Base-by-base conservation (phyloP, 2,329 filamentous ascomycete genomes). In the Grosmannia penicillata region DNA sequence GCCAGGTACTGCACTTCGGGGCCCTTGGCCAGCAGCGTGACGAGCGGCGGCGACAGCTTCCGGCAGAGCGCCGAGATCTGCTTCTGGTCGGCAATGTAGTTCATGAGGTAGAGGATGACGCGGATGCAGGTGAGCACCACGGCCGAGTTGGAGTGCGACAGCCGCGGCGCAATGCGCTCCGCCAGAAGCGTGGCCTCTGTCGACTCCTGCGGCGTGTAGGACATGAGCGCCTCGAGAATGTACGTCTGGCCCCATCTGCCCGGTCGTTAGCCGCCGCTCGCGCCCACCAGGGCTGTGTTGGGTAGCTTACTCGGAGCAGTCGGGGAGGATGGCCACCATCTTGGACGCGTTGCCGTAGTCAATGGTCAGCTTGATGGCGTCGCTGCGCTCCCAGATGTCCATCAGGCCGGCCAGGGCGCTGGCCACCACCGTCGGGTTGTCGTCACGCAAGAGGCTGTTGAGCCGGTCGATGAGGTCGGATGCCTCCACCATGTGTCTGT, bases 1-100 rank as follows among this genome's bases (percentile, higher is more conserved):
- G 91, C 91, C 7, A 98, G 70, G 54, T 98, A 98, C 56, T 98
- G 91, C n/a, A 98, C 91, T 56, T 98, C 91, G 1, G 91, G 85
- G 0, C 89, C 89, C 60, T 98, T 98, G 37, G 89, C 91, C 19
- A 98, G 71, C 8, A 98, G 68, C 1, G 91, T 98, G 24, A 98
- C 89, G 4, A 98, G 70, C 4, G 91, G 91, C 13, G 91, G 91
- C 7, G 91, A 96, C 10, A 98, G 70, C 60, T 96, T 98, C 50
- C 82, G 78, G 58, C 86, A 95, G 28, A 98, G 65, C 2, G 78
- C 75, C 5, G 82, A 78, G 45, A 95, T 83, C 48, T 93, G 82
- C 59, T 84, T 91, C 54, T 91, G 75, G 50, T 94, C 87, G 37
- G 81, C 72, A 51, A 98, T 95, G 62, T 98, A 98, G 64, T 98